These are phyloP conservation scores for Cladosporium sp. DNA, from an alignment of 2,329 filamentous ascomycete genomes.

Conservation along the genomic window DNA sequence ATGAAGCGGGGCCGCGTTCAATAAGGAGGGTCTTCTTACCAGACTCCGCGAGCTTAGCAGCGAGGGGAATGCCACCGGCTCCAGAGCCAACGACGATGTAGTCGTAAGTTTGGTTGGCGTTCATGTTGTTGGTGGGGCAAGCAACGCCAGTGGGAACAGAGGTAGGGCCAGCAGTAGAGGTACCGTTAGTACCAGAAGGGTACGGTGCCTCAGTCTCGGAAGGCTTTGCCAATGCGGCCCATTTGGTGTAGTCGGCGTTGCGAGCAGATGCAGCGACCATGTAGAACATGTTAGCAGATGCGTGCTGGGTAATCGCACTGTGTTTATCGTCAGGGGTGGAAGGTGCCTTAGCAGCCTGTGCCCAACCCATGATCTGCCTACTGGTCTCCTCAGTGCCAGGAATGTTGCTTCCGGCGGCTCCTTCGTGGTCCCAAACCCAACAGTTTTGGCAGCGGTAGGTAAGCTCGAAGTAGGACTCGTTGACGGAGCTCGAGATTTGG, in stretches of 20 bases:
- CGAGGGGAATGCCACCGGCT: conserved; percentile 61
- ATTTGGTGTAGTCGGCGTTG: conserved; percentile 47
- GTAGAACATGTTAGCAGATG: conserved; percentile 57
- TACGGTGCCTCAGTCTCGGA: conserved; percentile 43
- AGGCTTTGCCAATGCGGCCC: conserved; percentile 35
- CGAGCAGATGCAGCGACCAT: conserved; percentile 47
- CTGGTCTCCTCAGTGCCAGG: conserved; percentile 39
- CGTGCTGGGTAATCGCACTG: conserved; percentile 56
- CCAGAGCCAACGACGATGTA: conserved; percentile 68
- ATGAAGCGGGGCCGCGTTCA: conserved; percentile 55
- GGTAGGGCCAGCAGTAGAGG: conserved; percentile 24
- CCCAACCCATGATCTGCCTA: conserved; percentile 36
- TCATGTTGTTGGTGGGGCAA: conserved; percentile 29
- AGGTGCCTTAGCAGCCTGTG: conserved; percentile 33
- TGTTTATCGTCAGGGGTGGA: conserved; percentile 41
- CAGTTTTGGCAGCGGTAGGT: conserved; percentile 65
- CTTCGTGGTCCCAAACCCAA: conserved; percentile 48
- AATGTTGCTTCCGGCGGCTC: conserved; percentile 42
- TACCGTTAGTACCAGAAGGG: conserved; percentile 40
- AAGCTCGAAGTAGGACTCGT: conserved; percentile 60
- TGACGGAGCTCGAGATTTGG: conserved; percentile 61
- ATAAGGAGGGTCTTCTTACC: conserved; percentile 66
- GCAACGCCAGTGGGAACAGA: conserved; percentile 28
- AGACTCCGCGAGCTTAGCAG: conserved; percentile 63
- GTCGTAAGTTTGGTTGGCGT: conserved; percentile 55